These are phyloP conservation scores for Saccharomycopsis microspora DNA, from an alignment of 805 yeast genomes.

Conservation along the genomic window DNA sequence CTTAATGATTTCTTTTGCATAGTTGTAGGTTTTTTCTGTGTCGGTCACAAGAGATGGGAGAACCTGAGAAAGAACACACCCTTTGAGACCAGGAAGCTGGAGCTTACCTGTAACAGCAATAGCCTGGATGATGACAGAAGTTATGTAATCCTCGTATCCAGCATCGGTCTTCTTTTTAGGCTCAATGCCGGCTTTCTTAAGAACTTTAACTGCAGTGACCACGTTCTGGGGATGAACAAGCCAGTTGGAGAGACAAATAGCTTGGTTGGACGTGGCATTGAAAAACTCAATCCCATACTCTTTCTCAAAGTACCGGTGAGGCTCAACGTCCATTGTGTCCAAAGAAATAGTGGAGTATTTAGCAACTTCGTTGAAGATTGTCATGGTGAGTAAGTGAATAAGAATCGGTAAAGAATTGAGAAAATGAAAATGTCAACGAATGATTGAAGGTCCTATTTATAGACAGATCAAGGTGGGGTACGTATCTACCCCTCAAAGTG, in stretches of 20 bases:
- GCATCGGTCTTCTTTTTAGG: background rate
- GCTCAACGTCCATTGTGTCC: conserved; percentile 3
- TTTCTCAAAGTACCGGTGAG: background rate
- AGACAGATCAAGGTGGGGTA: no score
- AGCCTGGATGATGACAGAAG: conserved; percentile 2
- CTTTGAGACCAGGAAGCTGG: conserved; percentile 1
- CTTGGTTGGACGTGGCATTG: conserved; percentile 8
- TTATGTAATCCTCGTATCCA: background rate
- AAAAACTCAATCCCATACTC: conserved; percentile 2
- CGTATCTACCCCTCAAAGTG: no score
- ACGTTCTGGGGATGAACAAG: conserved; percentile 8
- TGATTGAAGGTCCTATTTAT: no score
- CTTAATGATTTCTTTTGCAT: conserved; percentile 21
- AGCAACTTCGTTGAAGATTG: background rate
- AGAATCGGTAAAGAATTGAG: no score
- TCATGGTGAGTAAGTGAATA: background rate
- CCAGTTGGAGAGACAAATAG: conserved; percentile 2
- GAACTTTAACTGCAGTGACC: background rate
- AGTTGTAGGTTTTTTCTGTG: conserved; percentile 19
- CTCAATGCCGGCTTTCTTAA: background rate
- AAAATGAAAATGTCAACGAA: no score
- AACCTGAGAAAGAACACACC: conserved; percentile 19
- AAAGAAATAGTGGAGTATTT: background rate
- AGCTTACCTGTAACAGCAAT: conserved; percentile 5
- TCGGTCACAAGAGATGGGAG: conserved; percentile 21